Evolutionary conservation across 1,284 basidiomycete genomes (phyloP).

Genomic region (Gymnopus androsaceus): DNA sequence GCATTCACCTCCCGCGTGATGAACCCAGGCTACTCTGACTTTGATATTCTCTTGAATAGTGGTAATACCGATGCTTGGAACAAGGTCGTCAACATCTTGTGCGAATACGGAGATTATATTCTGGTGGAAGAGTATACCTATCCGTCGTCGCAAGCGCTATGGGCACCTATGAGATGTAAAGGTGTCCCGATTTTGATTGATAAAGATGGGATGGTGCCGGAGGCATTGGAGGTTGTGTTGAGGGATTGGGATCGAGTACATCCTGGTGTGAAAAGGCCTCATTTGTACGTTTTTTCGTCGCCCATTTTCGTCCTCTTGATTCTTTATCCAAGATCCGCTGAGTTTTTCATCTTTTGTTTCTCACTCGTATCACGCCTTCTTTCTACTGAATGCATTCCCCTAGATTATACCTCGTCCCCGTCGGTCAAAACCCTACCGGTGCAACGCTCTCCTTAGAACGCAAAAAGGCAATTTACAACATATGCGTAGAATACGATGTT

Average conservation of each 20-base stretch:
- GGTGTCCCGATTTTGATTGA: conserved; percentile 56
- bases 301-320: neutral
- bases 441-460: conserved; percentile 49
- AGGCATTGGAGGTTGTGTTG: conserved; percentile 50
- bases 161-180: conserved; percentile 39
- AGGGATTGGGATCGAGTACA: conserved; percentile 43
- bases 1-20: conserved; percentile 17
- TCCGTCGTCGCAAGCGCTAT: conserved; percentile 40
- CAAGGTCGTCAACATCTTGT: conserved; percentile 41
- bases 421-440: conserved; percentile 58
- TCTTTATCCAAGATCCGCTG: no score
- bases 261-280: conserved; percentile 23
- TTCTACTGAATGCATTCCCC: conserved; percentile 36
- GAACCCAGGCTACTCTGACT: conserved; percentile 16
- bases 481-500: conserved; percentile 54
- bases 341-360: neutral
- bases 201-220: conserved; percentile 52
- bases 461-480: conserved; percentile 54
- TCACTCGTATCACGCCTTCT: neutral
- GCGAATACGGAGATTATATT: conserved; percentile 55
- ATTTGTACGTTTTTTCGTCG: conserved; percentile 40
- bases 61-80: conserved; percentile 39
- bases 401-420: conserved; percentile 39
- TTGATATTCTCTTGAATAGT: conserved; percentile 16
- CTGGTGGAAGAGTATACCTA: conserved; percentile 54